phyloP scores from a whole-genome alignment of 768 basidiomycete species.

The Hygrophorus russula region DNA sequence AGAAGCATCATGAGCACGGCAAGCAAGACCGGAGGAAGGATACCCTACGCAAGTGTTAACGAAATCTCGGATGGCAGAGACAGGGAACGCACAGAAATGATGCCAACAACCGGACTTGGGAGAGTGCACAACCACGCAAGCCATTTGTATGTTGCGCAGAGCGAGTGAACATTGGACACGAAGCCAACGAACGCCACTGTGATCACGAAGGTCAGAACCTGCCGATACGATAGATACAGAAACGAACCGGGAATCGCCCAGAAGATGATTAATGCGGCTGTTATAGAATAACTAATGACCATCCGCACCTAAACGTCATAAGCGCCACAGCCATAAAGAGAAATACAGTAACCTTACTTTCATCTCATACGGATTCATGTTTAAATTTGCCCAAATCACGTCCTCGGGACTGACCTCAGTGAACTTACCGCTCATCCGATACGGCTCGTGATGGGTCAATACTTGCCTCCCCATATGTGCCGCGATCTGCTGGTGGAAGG shows the following conservation, averaged over 20 bases:
- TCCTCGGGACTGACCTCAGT: constrained; percentile 80
- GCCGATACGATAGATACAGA: not conserved
- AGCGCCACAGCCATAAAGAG: not conserved
- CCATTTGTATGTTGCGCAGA: constrained; percentile 58
- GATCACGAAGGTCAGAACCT: not conserved
- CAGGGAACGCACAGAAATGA: constrained; percentile 38
- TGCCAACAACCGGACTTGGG: constrained; percentile 57
- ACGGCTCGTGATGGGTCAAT: constrained; percentile 72
- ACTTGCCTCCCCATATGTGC: constrained; percentile 80
- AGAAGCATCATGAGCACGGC: constrained; percentile 89
- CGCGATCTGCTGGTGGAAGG: constrained; percentile 87
- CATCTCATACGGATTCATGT: constrained; percentile 81
- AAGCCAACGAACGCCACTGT: constrained; percentile 74
- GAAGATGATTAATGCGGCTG: constrained; percentile 69
- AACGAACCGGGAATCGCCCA: constrained; percentile 76
- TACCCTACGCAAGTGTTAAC: constrained; percentile 38
- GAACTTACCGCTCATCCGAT: constrained; percentile 42
- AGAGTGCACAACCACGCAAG: constrained; percentile 77
- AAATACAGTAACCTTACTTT: constrained; percentile 27
- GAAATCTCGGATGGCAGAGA: not conserved
- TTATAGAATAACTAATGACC: constrained; percentile 61
- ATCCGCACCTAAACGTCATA: constrained; percentile 28
- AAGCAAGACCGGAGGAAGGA: constrained; percentile 77
- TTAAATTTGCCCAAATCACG: constrained; percentile 87
- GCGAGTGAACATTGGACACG: constrained; percentile 66